Base-by-base conservation (phyloP, 73 alveolate genomes). In the Blepharisma stoltei region DNA sequence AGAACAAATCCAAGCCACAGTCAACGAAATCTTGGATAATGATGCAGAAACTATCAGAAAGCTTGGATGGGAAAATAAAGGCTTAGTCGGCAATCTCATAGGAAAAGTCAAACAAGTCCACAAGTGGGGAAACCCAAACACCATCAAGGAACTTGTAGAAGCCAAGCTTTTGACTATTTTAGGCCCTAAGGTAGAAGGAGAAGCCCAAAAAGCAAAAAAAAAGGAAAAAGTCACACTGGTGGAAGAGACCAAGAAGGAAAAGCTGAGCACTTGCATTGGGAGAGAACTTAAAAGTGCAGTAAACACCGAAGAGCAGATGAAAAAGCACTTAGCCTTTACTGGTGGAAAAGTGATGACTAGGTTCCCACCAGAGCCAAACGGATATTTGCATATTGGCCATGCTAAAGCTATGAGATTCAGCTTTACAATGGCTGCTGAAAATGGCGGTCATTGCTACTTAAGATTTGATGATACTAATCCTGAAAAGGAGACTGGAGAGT, bases 341-440 rank as follows among this genome's bases (percentile, higher is more conserved):
- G 97, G 96, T 41, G 98, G 98, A 25, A 89, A 95, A 83, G 83
- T 97, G 47, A 76, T 94, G 68, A 97, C 99, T 4, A 88, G 99
- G 47, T 98, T 98, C 95, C 99, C 99, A 2, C 99, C 99, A 7
- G 99, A 98, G 90, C 99, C 99, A 55, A 98, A 98, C 85, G 99
- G 99, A 54, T 98, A 94, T 78, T 94, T 98, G 75, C 99, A 98
- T 82, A 94, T 98, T 55, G 99, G 99, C 47, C 99, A 98, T 84
- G 99, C 99, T 9, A 98, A 98, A 83, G 97, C 99, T 54, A 98
- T 98, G 95, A 86, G 98, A 78, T 90, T 98, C 93, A 94, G 90
- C 82, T 97, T 97, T 73, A 92, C 92, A 32, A 79, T 91, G 66
- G 99, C 99, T 1, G 65, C 83, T 50, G 96, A 93, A 54, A 78